Conservation (phyloP, 2,329 filamentous ascomycete species). For the Aspergillus versicolor region DNA sequence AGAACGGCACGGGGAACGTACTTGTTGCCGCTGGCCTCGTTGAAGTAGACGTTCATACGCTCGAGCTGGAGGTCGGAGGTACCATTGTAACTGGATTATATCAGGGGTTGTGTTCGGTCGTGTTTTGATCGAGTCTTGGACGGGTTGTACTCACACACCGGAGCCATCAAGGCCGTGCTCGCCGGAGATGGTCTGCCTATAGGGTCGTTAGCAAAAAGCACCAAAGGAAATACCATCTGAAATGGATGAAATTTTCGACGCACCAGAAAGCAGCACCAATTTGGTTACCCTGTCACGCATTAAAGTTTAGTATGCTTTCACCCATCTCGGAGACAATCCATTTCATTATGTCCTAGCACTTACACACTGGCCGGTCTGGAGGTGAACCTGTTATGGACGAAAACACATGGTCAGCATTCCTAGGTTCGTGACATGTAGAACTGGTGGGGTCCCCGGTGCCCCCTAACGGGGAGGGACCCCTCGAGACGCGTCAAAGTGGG, state of each 20-base stretch:
- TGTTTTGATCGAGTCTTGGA: slow-evolving; percentile 2
- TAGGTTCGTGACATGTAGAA: slow-evolving; percentile 20
- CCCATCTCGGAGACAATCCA: neutral
- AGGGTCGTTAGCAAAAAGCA: slow-evolving; percentile 39
- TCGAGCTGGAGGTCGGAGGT: slow-evolving; percentile 98
- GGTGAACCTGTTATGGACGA: slow-evolving; percentile 78
- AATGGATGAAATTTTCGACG: slow-evolving; percentile 34
- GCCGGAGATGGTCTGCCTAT: slow-evolving; percentile 77
- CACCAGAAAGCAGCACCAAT: slow-evolving; percentile 99
- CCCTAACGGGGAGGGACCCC: slow-evolving; percentile 23
- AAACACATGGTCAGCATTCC: slow-evolving; percentile 39
- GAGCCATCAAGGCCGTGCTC: slow-evolving; percentile 97
- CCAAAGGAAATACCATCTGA: neutral
- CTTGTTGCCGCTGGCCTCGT: slow-evolving; percentile 90
- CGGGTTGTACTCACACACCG: slow-evolving; percentile 71
- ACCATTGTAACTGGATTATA: slow-evolving; percentile 76
- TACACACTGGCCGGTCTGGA: slow-evolving; percentile 99
- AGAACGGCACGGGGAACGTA: slow-evolving; percentile 99
- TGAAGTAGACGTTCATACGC: slow-evolving; percentile 99
- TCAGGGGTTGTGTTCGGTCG: slow-evolving; percentile 23
- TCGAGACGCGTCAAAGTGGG: slow-evolving; percentile 36
- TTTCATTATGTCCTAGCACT: slow-evolving; percentile 41
- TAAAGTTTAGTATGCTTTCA: slow-evolving; percentile 25
- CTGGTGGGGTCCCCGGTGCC: slow-evolving; percentile 32
- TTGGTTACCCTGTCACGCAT: slow-evolving; percentile 84